Base-by-base conservation (phyloP, 768 basidiomycete genomes). In the Serpula lacrymans region DNA sequence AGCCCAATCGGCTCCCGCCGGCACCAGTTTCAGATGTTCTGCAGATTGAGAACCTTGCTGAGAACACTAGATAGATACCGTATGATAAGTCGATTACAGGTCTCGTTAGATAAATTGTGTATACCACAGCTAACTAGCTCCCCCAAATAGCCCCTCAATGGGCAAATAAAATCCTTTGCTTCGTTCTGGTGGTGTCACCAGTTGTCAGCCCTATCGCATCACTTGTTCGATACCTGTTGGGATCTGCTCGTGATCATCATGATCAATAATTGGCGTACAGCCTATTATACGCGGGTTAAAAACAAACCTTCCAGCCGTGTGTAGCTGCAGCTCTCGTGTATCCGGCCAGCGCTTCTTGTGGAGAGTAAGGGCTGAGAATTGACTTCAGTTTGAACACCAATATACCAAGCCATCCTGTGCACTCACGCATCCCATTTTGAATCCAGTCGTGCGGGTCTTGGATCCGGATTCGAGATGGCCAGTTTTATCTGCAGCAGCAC, bases 391-490 rank as follows among this genome's bases (percentile, higher is more conserved):
- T 5, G 14, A n/a, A 12, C 9, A 10, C 30, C 34, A 17, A 25
- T 14, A 33, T 22, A 3, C 18, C 11, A 35, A 46, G 28, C 13
- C 24, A 39, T 39, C 42, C 39, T 2, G 33, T 31, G 3, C 5
- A 30, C 42, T 45, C 68, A 69, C 80, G 50, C 55, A 33, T 75
- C 52, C 77, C 79, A 84, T 45, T 74, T 61, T 2, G 38, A 3
- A 20, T 75, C 69, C 33, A 87, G 62, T 27, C 82, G 68, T 2
- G 82, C 83, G 11, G 81, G 82, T 11, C 65, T 59, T 0, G 84
- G 82, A 9, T 84, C 80, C 3, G 78, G 63, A 47, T 81, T 83
- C 0, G 80, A 84, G 21, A 86, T 76, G 1, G 83, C 83, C 27
- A 85, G 65, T 46, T 72, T 80, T 48, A 87, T 84, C 57, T 85